Conservation (phyloP, 2,329 filamentous ascomycete species). For the Nemania serpens region DNA sequence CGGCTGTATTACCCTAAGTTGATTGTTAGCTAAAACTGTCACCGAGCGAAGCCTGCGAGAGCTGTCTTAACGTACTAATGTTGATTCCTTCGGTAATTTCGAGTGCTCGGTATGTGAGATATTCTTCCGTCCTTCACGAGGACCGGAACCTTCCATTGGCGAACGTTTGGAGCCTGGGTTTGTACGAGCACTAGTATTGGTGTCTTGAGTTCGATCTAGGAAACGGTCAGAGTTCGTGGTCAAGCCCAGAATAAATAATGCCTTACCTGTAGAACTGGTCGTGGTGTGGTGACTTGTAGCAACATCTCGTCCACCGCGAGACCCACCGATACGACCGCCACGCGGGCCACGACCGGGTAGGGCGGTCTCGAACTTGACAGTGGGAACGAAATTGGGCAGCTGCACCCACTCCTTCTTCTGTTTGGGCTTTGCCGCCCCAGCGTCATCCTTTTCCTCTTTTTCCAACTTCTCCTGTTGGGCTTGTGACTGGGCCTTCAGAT, state of each 20-base stretch:
- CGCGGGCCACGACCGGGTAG: slow-evolving; percentile 62
- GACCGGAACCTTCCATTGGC: slow-evolving; percentile 47
- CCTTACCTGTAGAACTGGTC: slow-evolving; percentile 31
- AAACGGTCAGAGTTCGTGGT: slow-evolving; percentile 23
- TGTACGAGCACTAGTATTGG: slow-evolving; percentile 38
- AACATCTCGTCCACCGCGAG: slow-evolving; percentile 39
- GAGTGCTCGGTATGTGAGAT: slow-evolving; percentile 46
- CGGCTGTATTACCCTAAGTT: slow-evolving; percentile 25
- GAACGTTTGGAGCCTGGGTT: slow-evolving; percentile 50
- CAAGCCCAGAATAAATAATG: background rate
- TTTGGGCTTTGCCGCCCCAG: slow-evolving; percentile 53
- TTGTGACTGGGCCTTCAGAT: slow-evolving; percentile 74
- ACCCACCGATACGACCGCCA: slow-evolving; percentile 46
- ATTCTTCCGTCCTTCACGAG: slow-evolving; percentile 54
- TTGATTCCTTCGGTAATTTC: slow-evolving; percentile 47
- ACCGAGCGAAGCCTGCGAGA: background rate
- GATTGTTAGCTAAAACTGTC: slow-evolving; percentile 7
- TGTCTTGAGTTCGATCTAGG: slow-evolving; percentile 35
- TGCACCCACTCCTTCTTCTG: slow-evolving; percentile 86
- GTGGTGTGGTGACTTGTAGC: slow-evolving; percentile 30
- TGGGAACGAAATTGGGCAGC: slow-evolving; percentile 76
- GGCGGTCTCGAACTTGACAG: slow-evolving; percentile 84
- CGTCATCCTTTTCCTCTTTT: slow-evolving; percentile 65
- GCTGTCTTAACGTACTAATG: slow-evolving; percentile 23
- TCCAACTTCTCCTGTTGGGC: slow-evolving; percentile 64